Evolutionary conservation across 2,329 filamentous ascomycete species (phyloP).

Genomic region (Tolypocladium sp.): DNA sequence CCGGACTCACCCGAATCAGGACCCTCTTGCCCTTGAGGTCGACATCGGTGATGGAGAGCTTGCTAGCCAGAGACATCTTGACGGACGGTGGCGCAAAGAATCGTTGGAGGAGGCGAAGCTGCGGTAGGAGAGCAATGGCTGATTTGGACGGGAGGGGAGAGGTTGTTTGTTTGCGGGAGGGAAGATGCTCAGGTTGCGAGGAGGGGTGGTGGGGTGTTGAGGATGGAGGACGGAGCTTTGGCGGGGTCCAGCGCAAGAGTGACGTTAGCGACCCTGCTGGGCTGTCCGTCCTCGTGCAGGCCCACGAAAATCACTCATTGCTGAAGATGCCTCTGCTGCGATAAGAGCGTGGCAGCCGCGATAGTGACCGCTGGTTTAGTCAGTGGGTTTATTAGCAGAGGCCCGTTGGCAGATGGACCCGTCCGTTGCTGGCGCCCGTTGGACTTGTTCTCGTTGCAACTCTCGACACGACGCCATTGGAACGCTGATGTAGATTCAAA

Average conservation of each 20-base stretch:
- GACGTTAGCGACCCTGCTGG: neutral
- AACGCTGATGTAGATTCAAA: neutral
- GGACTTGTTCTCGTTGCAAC: neutral
- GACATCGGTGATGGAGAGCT: conserved; percentile 92
- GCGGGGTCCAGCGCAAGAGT: neutral
- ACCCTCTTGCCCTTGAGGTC: conserved; percentile 98
- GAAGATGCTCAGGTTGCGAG: neutral
- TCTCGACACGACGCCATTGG: neutral
- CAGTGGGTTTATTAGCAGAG: neutral
- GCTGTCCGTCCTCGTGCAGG: neutral
- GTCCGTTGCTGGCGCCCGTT: neutral
- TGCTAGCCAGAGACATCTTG: conserved; percentile 95
- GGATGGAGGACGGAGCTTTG: neutral
- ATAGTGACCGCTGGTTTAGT: neutral
- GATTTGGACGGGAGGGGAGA: neutral
- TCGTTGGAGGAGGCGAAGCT: neutral
- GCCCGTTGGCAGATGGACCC: neutral
- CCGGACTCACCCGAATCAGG: conserved; percentile 75
- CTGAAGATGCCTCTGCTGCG: neutral
- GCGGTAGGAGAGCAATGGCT: neutral
- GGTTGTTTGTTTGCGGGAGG: neutral
- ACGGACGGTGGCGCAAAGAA: conserved; percentile 4
- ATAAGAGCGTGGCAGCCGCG: too few relatives aligned
- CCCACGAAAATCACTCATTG: neutral
- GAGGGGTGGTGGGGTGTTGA: neutral